These are phyloP conservation scores for Zygotorulaspora danielsina DNA, from an alignment of 805 yeast genomes.

Conservation along the genomic window DNA sequence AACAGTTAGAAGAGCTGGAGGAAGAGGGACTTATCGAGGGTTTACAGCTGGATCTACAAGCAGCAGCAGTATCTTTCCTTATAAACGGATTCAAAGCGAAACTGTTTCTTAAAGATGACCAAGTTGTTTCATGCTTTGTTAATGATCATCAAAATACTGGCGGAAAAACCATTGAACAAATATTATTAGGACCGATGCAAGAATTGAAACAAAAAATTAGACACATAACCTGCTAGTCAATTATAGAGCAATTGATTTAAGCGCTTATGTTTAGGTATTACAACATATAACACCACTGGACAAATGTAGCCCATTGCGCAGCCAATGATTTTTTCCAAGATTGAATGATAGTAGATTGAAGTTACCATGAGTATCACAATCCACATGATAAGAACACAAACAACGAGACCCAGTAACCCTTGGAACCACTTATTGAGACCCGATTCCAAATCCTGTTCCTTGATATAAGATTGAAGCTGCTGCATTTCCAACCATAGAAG, in stretches of 20 bases:
- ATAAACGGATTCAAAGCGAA: constrained; percentile 11
- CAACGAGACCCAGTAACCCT: constrained; percentile 5
- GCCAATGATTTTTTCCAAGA: constrained; percentile 70
- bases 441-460: constrained; percentile 9
- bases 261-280: constrained; percentile 19
- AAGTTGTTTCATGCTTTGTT: constrained; percentile 20
- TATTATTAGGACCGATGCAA: constrained; percentile 25
- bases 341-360: constrained; percentile 75
- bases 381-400: constrained; percentile 42
- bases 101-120: constrained; percentile 18
- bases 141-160: constrained; percentile 12
- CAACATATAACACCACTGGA: constrained; percentile 42
- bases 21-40: constrained; percentile 13
- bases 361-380: constrained; percentile 64
- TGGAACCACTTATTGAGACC: constrained; percentile 6
- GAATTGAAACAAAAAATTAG: constrained; percentile 19
- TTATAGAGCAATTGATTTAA: constrained; percentile 12
- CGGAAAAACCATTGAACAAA: constrained; percentile 6
- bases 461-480: constrained; percentile 12
- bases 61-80: constrained; percentile 17
- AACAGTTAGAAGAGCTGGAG: constrained; percentile 17
- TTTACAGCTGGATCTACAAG: constrained; percentile 22
- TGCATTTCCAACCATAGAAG: constrained; percentile 38
- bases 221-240: constrained; percentile 8
- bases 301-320: constrained; percentile 57